Conservation (phyloP, 441 rosid genomes). For the Kokia cookei region DNA sequence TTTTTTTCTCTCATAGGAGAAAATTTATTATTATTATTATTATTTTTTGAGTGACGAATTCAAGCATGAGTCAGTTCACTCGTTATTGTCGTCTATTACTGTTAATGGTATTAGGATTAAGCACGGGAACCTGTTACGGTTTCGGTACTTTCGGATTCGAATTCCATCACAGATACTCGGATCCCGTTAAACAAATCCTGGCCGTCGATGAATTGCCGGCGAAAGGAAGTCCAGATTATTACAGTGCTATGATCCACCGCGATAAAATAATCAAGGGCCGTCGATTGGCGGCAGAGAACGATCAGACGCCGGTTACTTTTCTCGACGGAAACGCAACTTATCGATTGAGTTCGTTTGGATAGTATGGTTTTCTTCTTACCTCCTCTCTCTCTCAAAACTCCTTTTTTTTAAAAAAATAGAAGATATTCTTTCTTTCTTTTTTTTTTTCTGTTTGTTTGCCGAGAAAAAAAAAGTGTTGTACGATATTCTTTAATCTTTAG, state of each 20-base stretch:
- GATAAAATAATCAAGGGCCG: conserved; percentile 64
- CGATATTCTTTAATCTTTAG: not conserved
- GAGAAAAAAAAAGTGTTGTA: not conserved
- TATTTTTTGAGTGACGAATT: not conserved
- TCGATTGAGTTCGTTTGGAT: conserved; percentile 37
- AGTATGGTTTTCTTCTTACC: conserved; percentile 31
- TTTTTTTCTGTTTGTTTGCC: not conserved
- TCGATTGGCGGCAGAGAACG: conserved; percentile 36
- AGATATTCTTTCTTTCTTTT: not conserved
- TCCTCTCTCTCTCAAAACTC: not conserved
- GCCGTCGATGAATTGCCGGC: conserved; percentile 55
- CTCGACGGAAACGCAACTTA: conserved; percentile 48
- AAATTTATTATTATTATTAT: not conserved
- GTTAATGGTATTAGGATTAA: not conserved
- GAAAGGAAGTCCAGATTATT: conserved; percentile 53
- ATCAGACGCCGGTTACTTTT: conserved; percentile 45
- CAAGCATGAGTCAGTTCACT: conserved; percentile 14
- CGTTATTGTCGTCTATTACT: not conserved
- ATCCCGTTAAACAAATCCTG: conserved; percentile 57
- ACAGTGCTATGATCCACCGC: conserved; percentile 52
- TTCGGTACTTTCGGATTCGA: conserved; percentile 55
- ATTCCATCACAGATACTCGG: conserved; percentile 75
- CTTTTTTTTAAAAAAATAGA: not conserved
- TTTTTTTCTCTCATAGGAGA: not conserved
- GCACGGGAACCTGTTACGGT: conserved; percentile 22